Evolutionary conservation across 2,329 filamentous ascomycete genomes (phyloP), one percentile per base, ranked within the genome.

Genomic region (Phialophora macrospora): DNA sequence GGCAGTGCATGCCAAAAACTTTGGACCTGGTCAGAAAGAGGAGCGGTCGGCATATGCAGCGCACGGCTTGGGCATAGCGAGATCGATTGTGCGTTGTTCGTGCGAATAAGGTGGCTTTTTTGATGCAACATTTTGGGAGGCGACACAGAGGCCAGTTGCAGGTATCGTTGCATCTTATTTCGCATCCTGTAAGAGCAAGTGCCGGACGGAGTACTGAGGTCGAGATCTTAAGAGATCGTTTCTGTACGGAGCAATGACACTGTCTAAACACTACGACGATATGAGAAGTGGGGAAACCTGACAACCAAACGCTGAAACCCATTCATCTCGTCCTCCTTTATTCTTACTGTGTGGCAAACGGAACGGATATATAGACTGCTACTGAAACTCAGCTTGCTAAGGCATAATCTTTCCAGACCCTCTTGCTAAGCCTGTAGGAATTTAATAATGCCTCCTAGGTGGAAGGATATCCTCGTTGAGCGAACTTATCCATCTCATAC

Each of bases 1-100:
- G 65, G 24, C 68, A 70, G 38, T 70, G 70, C 60, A 60, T 72
- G 65, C 62, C 64, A 41, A 66, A 65, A 54, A 67, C 60, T 17
- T 26, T 66, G 44, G 44, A 54, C n/a, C 4, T 66, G 28, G 54
- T 66, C 49, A 68, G 59, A 55, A 64, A 63, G 51, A 66, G 56
- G 54, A 60, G 63, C 34, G 60, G 44, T 7, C 46, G 63, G n/a
- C 67, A 51, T 38, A 62, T 34, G 55, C 54, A 57, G 41, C 34
- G 24, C 28, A 17, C 26, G 64, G 65, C 63, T 46, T 51, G 60
- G 62, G 55, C 52, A 56, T 60, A 63, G 41, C 28, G 46, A 54
- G 20, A 26, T 63, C 57, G 54, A 28, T 4, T 5, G 41, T 28
- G 41, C 22, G 30, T 14, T 41, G 46, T 41, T 8, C 46, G 20